These are phyloP conservation scores for Aspergillus sparsus DNA, from an alignment of 495 filamentous ascomycete genomes.

Conservation along the genomic window DNA sequence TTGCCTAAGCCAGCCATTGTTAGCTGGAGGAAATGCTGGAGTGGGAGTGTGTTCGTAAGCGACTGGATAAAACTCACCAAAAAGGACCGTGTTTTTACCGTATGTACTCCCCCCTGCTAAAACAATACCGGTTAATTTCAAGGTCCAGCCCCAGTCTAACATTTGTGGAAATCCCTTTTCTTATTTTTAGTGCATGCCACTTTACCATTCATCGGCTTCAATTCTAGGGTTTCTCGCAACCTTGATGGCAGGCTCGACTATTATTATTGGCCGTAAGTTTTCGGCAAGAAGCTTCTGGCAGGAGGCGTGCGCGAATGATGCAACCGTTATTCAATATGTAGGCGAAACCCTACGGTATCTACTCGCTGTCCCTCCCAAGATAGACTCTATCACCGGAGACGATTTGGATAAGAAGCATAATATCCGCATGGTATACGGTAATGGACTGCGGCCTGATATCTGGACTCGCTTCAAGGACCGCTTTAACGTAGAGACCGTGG, in stretches of 20 bases:
- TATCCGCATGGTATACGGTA: constrained; percentile 83
- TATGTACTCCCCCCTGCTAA: constrained; percentile 33
- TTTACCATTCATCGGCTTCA: constrained; percentile 86
- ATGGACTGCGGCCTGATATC: constrained; percentile 88
- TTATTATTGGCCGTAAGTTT: constrained; percentile 79
- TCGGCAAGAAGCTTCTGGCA: constrained; percentile 80
- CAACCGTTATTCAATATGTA: constrained; percentile 91
- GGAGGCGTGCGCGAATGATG: constrained; percentile 68
- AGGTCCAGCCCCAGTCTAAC: too few species aligned
- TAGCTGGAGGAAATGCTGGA: constrained; percentile 67
- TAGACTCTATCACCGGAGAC: constrained; percentile 65
- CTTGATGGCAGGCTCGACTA: constrained; percentile 61
- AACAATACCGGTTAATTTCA: too few species aligned
- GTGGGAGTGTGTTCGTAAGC: constrained; percentile 54
- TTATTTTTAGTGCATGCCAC: constrained; percentile 72
- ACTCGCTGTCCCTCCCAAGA: constrained; percentile 65
- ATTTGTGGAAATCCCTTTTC: too few species aligned
- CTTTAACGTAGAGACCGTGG: constrained; percentile 77
- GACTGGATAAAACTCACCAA: constrained; percentile 55
- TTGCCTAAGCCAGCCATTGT: constrained; percentile 89
- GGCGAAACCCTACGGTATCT: constrained; percentile 94
- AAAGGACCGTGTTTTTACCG: constrained; percentile 80
- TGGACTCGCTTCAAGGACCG: constrained; percentile 87
- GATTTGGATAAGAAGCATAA: constrained; percentile 76
- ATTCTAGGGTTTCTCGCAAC: constrained; percentile 66